Conservation (phyloP, 257 asterid genomes). For the Penstemon newberryi region DNA sequence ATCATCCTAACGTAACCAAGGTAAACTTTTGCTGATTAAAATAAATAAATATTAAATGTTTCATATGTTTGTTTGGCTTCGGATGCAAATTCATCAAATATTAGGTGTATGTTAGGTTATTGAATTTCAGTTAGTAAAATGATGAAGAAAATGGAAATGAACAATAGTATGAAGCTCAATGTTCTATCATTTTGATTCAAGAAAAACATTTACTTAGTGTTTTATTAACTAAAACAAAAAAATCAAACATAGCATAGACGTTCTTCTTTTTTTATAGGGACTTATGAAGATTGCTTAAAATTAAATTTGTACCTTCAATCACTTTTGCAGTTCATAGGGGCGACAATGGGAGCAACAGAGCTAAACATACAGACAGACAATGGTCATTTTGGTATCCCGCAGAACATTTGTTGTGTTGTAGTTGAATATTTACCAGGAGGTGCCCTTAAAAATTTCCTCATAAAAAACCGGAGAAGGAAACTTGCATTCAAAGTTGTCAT, state of each 20-base stretch:
- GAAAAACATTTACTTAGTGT: too few relatives aligned
- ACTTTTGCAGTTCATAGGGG: conserved; percentile 73
- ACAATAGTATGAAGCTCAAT: too few relatives aligned
- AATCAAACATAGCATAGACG: neutral
- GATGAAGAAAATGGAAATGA: too few relatives aligned
- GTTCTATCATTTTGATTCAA: too few relatives aligned
- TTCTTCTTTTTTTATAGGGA: neutral
- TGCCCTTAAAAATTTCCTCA: conserved; percentile 68
- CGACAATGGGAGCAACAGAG: conserved; percentile 63
- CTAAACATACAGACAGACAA: conserved; percentile 59
- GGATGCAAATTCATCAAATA: neutral
- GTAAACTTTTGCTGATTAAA: conserved; percentile 34
- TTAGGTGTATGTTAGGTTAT: too few relatives aligned
- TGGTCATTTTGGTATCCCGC: conserved; percentile 62
- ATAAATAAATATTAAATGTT: neutral
- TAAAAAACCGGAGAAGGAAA: conserved; percentile 66
- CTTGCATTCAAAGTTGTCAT: conserved; percentile 78
- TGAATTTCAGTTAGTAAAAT: too few relatives aligned
- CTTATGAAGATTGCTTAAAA: neutral
- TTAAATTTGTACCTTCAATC: conserved; percentile 2
- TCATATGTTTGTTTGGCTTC: neutral
- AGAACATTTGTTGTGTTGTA: conserved; percentile 65
- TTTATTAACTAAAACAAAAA: too few relatives aligned
- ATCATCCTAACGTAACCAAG: conserved; percentile 90
- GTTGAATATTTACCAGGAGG: conserved; percentile 88